Evolutionary conservation across 2,329 filamentous ascomycete species (phyloP), one percentile per base, ranked within the genome.

Genomic region (Exophiala aquamarina): DNA sequence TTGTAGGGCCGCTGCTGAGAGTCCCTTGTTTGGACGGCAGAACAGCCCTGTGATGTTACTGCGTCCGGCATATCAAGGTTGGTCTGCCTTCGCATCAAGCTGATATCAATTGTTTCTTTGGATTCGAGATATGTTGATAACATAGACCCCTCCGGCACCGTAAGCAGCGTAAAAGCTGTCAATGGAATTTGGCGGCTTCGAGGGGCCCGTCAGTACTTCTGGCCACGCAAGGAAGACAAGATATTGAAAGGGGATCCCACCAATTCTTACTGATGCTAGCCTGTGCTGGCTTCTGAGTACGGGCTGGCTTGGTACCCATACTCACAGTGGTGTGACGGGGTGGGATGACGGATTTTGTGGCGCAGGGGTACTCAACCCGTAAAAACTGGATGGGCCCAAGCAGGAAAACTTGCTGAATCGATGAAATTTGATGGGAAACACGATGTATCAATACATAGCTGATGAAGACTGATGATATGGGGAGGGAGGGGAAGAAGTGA

Each of bases 131-230:
- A 51, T 8, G 15, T 40, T 23, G 40, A 47, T n/a, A 51, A 32
- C 44, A 47, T 51, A 15, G 49, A 26, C 17, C 44, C 44, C 18
- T 51, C 49, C 3, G 49, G 49, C 18, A 51, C 35, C 8, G 49
- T 48, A 19, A 47, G 34, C 38, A 51, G 34, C n/a, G 49, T 47
- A 35, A 48, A 51, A n/a, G 39, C 23, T 13, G 49, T 51, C 15
- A 51, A 32, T 13, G 49, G 49, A 11, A 51, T 48, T n/a, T 32
- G 49, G 6, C 44, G 44, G 14, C 31, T 19, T 4, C 49, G 45
- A 20, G n/a, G 31, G 14, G 19, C 28, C n/a, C 4, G 38, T 41
- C 20, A 41, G 38, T 31, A 26, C 23, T 6, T 26, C 6, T 26
- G 11, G 23, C 11, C 6, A 26, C 6, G 6, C 23, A 6, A 26